phyloP scores from a whole-genome alignment of 257 asterid genomes.

The Penstemon eatonii region DNA sequence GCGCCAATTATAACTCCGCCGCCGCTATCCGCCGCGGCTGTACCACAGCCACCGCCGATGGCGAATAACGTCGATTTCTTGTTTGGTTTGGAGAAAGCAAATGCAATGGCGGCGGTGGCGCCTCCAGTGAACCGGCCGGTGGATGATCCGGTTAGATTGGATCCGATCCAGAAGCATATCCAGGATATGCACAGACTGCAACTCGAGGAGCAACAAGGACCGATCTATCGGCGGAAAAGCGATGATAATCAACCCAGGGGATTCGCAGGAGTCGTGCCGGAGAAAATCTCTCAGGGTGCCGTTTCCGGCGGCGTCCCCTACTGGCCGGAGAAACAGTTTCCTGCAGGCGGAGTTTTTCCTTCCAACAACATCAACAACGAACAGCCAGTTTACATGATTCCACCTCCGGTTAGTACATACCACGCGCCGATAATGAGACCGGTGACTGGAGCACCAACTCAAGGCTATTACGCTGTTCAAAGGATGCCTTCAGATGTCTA shows the following conservation, averaged over 20 bases:
- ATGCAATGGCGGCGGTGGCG: slow-evolving; percentile 40
- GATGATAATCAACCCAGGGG: slow-evolving; percentile 49
- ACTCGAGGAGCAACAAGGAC: slow-evolving; percentile 70
- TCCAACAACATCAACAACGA: slow-evolving; percentile 44
- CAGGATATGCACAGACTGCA: slow-evolving; percentile 86
- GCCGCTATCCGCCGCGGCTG: slow-evolving; percentile 35
- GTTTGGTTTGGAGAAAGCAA: slow-evolving; percentile 76
- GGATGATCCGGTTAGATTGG: slow-evolving; percentile 56
- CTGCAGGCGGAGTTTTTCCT: slow-evolving; percentile 54
- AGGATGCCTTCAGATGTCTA: slow-evolving; percentile 65
- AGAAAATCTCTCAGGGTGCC: slow-evolving; percentile 43
- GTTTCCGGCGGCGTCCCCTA: slow-evolving; percentile 47
- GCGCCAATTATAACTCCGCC: slow-evolving; percentile 59
- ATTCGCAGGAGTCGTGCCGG: slow-evolving; percentile 58
- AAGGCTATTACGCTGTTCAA: slow-evolving; percentile 74
- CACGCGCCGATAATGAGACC: slow-evolving; percentile 65
- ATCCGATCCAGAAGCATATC: slow-evolving; percentile 95
- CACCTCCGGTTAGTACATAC: slow-evolving; percentile 50
- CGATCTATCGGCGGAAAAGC: slow-evolving; percentile 47
- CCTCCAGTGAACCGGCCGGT: slow-evolving; percentile 34
- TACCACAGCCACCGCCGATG: slow-evolving; percentile 35
- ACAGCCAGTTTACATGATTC: slow-evolving; percentile 79
- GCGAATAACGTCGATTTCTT: slow-evolving; percentile 57
- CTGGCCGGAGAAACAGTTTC: slow-evolving; percentile 64
- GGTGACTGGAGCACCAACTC: slow-evolving; percentile 56